These are phyloP conservation scores for Nemania sp. DNA, from an alignment of 2,329 filamentous ascomycete species.

Conservation along the genomic window DNA sequence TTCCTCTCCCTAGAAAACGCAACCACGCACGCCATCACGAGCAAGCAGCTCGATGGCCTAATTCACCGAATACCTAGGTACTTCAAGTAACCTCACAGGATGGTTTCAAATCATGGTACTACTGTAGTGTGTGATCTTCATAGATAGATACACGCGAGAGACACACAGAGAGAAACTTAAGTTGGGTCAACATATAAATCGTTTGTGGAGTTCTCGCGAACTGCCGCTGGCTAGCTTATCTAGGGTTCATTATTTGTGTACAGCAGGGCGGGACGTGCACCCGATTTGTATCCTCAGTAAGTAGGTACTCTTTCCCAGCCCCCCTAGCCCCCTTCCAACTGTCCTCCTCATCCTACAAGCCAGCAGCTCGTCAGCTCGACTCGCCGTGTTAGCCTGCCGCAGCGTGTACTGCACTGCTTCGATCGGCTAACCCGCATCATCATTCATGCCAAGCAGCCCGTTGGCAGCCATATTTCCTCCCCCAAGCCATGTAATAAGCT, in stretches of 20 bases:
- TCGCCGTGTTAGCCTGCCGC: not conserved
- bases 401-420: not conserved
- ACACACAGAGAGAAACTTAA: too few relatives aligned
- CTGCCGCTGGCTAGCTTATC: conserved; percentile 34
- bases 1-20: too few relatives aligned
- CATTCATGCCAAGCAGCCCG: conserved; percentile 3
- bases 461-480: not conserved
- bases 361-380: conserved; percentile 5
- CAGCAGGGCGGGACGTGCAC: conserved; percentile 13
- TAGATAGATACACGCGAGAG: too few relatives aligned
- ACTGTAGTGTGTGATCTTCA: not conserved
- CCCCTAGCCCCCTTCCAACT: not conserved
- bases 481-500: conserved; percentile 10
- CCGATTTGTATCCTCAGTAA: not conserved
- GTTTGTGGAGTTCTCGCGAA: conserved; percentile 30
- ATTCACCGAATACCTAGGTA: too few relatives aligned
- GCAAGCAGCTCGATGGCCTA: too few relatives aligned
- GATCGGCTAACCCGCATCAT: conserved; percentile 14
- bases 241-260: conserved; percentile 35
- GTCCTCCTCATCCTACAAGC: not conserved
- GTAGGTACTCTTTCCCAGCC: not conserved
- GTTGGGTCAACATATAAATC: not conserved
- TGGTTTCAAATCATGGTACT: not conserved
- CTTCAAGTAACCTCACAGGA: too few relatives aligned
- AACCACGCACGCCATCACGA: too few relatives aligned